Percentiles rank a stretch among this genome's conserved stretches.
Conservation (phyloP, 306 rosid genomes). For the Albizia julibrissin region DNA sequence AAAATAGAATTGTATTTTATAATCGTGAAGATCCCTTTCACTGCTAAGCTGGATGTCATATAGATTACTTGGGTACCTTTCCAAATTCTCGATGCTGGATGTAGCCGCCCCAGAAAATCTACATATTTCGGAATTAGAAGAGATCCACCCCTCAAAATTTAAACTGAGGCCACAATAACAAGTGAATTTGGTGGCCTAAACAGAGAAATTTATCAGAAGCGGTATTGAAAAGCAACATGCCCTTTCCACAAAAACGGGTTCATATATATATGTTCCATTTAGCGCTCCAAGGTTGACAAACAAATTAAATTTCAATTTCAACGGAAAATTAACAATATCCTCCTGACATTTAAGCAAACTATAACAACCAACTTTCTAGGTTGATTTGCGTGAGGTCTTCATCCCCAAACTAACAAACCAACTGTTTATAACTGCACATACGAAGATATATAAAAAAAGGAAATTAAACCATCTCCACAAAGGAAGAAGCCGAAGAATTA, state of each 20-base stretch:
- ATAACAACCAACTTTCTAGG: conserved; percentile 2
- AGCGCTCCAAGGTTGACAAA: background rate
- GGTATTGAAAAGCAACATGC: background rate
- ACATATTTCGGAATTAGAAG: too few relatives aligned
- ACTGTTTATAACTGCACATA: conserved; percentile 13
- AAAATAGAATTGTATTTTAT: background rate
- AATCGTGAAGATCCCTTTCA: background rate
- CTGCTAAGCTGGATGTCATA: background rate
- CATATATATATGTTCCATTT: background rate
- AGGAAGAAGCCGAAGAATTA: conserved; percentile 22
- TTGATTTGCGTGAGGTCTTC: background rate
- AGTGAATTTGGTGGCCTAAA: background rate
- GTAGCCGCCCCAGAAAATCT: background rate
- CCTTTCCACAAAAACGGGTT: background rate
- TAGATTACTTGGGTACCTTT: background rate
- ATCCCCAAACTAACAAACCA: background rate
- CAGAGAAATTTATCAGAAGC: background rate
- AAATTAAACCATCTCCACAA: background rate
- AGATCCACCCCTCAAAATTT: background rate
- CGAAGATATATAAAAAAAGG: background rate
- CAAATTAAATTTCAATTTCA: background rate
- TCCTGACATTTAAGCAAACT: conserved; percentile 12
- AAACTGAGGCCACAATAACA: background rate
- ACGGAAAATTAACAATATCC: conserved; percentile 13
- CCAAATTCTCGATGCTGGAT: background rate